phyloP scores from a whole-genome alignment of 306 rosid species.

The Dicorynia guianensis region DNA sequence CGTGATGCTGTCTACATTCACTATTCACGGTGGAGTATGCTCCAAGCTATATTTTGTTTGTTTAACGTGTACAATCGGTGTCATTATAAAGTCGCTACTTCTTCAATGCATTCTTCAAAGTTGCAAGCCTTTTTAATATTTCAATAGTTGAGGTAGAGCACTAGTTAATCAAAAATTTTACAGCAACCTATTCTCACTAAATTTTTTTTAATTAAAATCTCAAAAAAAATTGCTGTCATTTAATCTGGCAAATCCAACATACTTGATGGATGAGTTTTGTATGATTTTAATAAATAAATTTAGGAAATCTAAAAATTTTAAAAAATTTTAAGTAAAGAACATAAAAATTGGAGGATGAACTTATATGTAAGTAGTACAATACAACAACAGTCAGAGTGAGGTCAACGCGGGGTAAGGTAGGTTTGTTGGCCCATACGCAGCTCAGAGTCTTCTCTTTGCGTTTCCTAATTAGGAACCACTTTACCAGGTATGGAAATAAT shows the following conservation, averaged over 20 bases:
- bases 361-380: not conserved
- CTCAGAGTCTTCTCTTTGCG: not conserved
- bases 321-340: too few relatives aligned
- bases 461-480: not conserved
- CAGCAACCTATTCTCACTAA: too few relatives aligned
- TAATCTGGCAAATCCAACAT: too few relatives aligned
- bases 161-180: not conserved
- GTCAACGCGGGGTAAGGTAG: slow-evolving; percentile 39
- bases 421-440: slow-evolving; percentile 27
- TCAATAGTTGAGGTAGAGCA: not conserved
- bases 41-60: slow-evolving; percentile 40
- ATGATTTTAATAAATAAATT: too few relatives aligned
- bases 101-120: too few relatives aligned
- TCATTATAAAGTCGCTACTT: not conserved
- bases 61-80: not conserved
- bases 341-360: too few relatives aligned
- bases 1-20: slow-evolving; percentile 34
- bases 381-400: slow-evolving; percentile 31
- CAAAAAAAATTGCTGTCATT: too few relatives aligned
- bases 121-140: not conserved
- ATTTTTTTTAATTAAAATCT: too few relatives aligned
- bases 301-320: too few relatives aligned
- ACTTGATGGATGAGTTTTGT: too few relatives aligned
- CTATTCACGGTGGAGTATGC: slow-evolving; percentile 44
- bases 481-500: not conserved